Percentiles rank a stretch among this genome's conserved stretches.
phyloP scores from a whole-genome alignment of 2,329 filamentous ascomycete species.

The Colletotrichum plurivorum region DNA sequence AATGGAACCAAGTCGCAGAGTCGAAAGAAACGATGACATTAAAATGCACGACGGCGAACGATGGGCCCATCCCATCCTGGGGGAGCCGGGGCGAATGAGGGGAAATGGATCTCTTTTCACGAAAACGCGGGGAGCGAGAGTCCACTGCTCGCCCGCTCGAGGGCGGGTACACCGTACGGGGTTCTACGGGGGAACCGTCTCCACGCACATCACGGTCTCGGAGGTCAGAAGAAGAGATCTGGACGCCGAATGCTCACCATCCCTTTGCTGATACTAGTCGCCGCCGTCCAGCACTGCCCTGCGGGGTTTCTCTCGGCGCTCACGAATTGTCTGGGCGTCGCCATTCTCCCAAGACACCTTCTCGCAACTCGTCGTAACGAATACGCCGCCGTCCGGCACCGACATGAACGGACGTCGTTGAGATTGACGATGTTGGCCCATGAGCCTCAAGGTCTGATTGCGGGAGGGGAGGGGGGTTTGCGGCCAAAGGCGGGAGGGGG shows the following conservation, averaged over 20 bases:
- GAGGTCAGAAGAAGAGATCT: conserved; percentile 33
- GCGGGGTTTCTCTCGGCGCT: conserved; percentile 35
- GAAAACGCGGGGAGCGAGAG: conserved; percentile 26
- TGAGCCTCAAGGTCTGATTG: conserved; percentile 35
- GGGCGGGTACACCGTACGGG: neutral
- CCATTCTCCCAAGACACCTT: neutral
- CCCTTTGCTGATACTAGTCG: conserved; percentile 26
- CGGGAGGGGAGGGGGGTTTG: conserved; percentile 18
- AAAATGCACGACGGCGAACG: conserved; percentile 12
- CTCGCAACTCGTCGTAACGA: conserved; percentile 16
- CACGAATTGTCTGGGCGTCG: conserved; percentile 32
- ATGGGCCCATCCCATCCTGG: conserved; percentile 22
- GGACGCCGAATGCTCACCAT: conserved; percentile 30
- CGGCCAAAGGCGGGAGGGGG: conserved; percentile 16
- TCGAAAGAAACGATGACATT: neutral
- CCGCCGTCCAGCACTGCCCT: conserved; percentile 37
- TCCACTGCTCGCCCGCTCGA: conserved; percentile 1
- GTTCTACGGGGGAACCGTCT: neutral
- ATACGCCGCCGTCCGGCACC: neutral
- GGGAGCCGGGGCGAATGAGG: conserved; percentile 28
- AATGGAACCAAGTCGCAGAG: conserved; percentile 18
- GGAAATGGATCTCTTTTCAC: conserved; percentile 21
- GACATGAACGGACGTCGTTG: conserved; percentile 27
- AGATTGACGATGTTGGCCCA: conserved; percentile 27
- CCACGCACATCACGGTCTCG: conserved; percentile 25